Conservation (phyloP, 2,329 filamentous ascomycete species). For the Lasiodiplodia theobromae region DNA sequence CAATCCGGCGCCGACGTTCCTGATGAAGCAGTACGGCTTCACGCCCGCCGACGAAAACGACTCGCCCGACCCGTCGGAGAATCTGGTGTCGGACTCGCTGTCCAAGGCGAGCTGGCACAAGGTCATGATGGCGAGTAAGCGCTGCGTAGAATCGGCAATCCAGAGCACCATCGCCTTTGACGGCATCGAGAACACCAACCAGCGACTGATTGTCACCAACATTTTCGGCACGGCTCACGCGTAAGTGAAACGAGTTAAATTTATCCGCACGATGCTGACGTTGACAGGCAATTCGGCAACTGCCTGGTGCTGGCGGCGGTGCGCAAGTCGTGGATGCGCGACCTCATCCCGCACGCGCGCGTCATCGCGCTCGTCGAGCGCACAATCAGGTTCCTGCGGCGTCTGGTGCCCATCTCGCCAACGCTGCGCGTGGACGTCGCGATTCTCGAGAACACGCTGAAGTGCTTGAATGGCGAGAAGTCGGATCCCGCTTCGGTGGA, state of each 20-base stretch:
- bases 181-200: slow-evolving; percentile 60
- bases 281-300: slow-evolving; percentile 89
- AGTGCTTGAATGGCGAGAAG: slow-evolving; percentile 29
- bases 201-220: slow-evolving; percentile 87
- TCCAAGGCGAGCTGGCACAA: slow-evolving; percentile 26
- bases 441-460: slow-evolving; percentile 65
- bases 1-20: slow-evolving; percentile 46
- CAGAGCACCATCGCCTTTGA: slow-evolving; percentile 87
- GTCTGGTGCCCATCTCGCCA: slow-evolving; percentile 75
- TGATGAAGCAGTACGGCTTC: slow-evolving; percentile 31
- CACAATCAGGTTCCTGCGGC: slow-evolving; percentile 78
- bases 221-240: slow-evolving; percentile 95
- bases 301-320: slow-evolving; percentile 87
- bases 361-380: slow-evolving; percentile 70
- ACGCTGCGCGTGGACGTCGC: slow-evolving; percentile 75
- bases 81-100: slow-evolving; percentile 7
- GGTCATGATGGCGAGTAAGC: slow-evolving; percentile 36
- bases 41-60: slow-evolving; percentile 17
- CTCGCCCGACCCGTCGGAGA: slow-evolving; percentile 12
- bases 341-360: slow-evolving; percentile 60
- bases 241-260: slow-evolving; percentile 64
- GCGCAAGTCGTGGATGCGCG: slow-evolving; percentile 69
- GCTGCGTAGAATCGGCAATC: slow-evolving; percentile 67
- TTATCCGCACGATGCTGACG: slow-evolving; percentile 35
- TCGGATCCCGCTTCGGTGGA: slow-evolving; percentile 26